Base-by-base conservation (phyloP, 1,284 basidiomycete species). In the Pterula multifida region DNA sequence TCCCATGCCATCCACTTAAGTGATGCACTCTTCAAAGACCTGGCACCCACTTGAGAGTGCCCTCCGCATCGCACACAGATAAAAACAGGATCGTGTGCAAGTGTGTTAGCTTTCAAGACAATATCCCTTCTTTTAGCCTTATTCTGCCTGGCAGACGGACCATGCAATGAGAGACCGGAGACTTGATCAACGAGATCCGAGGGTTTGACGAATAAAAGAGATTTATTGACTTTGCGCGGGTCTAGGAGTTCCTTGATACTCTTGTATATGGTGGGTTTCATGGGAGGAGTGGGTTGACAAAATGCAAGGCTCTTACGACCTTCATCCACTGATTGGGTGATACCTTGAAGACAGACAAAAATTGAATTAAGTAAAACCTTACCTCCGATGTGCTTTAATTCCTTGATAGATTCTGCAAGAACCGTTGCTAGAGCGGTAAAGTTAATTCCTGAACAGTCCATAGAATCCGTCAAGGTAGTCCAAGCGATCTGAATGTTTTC, bases 131-230 rank as follows among this genome's bases (percentile, higher is more conserved):
- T 68, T 48, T 70, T 68, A 4, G 68, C 68, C 54, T 75, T 75
- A 48, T 57, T 60, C 22, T 62, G 59, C 24, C 61, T 9, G 17
- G 39, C 9, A 22, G 17, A 6, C 9, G 39, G 21, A 17, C 17
- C 63, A 15, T 60, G 63, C 15, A 63, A 53, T 13, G 65, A 70
- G 44, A 68, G 57, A 49, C 58, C 68, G 21, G 67, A 58, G 22
- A 79, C 61, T 6, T 77, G 78, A 55, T 84, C 81, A 2, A 84
- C 65, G 11, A 88, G 70, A 53, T 87, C 82, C 4, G 61, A 64
- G 1, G 81, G 71, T 59, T 81, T 85, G 58, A 88, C 72, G 60
- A 87, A 88, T 24, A 88, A 66, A 12, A 69, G 71, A 0, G 80
- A 65, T 56, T 81, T 82, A 63, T 82, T 71, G 36, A 85, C 63